Evolutionary conservation across 768 basidiomycete genomes (phyloP).

Genomic region (Crepidotus variabilis): DNA sequence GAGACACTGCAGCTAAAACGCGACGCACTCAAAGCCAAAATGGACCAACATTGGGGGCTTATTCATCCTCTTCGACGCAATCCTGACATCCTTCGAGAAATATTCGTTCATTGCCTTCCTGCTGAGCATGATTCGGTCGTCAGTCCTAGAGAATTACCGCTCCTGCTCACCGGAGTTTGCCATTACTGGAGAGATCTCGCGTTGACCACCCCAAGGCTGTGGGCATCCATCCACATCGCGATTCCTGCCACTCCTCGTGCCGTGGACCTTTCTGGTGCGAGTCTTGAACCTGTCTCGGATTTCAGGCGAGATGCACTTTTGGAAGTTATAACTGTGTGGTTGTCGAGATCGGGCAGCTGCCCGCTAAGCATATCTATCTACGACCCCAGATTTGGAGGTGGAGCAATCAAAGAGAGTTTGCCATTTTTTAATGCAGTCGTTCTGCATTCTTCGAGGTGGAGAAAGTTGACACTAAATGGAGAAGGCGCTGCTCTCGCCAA

Average conservation of each 20-base stretch:
- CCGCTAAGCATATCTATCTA: not conserved
- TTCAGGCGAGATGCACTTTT: not conserved
- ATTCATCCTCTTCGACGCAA: not conserved
- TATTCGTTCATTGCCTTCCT: not conserved
- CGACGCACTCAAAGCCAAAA: not conserved
- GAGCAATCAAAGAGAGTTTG: not conserved
- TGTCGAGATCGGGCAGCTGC: not conserved
- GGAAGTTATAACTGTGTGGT: not conserved
- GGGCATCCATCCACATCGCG: not conserved
- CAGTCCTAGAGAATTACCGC: not conserved
- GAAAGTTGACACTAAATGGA: not conserved
- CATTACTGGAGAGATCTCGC: not conserved
- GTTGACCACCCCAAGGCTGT: not conserved
- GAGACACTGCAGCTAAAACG: not conserved
- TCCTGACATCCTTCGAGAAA: not conserved
- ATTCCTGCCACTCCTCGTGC: not conserved
- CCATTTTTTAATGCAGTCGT: not conserved
- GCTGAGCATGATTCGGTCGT: not conserved
- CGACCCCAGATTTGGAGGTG: not conserved
- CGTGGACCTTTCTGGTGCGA: too few relatives aligned
- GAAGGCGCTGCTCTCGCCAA: not conserved
- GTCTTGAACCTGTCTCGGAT: too few relatives aligned
- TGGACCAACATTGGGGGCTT: not conserved
- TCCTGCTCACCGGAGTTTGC: not conserved
- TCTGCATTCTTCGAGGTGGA: not conserved